phyloP scores from a whole-genome alignment of 2,329 filamentous ascomycete genomes.

The Ceratocystis alfenasii region DNA sequence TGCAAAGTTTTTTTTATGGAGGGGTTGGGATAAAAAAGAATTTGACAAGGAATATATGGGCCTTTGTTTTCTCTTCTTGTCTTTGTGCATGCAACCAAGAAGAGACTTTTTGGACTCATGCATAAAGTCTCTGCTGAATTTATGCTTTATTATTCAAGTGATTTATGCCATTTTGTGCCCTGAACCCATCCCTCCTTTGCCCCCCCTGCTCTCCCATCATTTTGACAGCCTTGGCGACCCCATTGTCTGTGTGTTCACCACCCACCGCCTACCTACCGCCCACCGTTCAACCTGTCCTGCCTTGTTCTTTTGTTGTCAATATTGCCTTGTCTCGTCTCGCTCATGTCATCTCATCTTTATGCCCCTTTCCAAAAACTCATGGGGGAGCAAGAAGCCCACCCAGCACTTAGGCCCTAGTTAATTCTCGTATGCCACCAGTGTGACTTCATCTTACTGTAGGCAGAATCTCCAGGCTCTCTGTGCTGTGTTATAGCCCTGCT shows the following conservation, averaged over 20 bases:
- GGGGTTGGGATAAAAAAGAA: neutral
- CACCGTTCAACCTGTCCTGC: no score
- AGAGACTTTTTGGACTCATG: neutral
- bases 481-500: no score
- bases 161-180: no score
- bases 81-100: neutral
- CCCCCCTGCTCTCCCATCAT: neutral
- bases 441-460: no score
- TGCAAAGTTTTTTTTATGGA: neutral
- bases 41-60: no score
- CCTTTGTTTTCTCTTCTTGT: neutral
- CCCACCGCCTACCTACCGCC: no score
- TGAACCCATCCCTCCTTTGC: neutral
- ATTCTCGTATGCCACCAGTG: no score
- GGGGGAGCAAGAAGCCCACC: no score
- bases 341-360: neutral
- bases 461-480: no score
- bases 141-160: neutral
- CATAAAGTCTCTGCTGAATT: neutral
- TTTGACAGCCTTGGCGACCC: neutral
- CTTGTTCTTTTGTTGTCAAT: no score
- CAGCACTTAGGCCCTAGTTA: no score
- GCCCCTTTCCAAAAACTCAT: neutral
- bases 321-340: neutral
- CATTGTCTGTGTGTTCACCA: neutral